Evolutionary conservation across 495 filamentous ascomycete genomes (phyloP).

Genomic region (Penicillium canariense): DNA sequence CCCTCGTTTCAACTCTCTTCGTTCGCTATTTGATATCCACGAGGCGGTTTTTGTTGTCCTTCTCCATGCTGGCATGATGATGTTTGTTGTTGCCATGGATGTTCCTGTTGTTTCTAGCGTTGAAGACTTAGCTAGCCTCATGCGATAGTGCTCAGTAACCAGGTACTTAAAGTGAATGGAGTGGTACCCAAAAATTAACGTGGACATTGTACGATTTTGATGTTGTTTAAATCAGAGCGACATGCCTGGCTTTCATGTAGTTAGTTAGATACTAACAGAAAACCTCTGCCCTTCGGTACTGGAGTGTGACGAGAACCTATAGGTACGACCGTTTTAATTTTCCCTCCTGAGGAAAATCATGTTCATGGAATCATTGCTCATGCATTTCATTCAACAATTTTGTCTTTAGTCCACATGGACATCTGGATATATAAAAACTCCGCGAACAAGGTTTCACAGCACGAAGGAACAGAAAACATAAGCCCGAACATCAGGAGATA

Average conservation of each 20-base stretch:
- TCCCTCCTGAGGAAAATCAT: not conserved
- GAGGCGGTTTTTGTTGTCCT: not conserved
- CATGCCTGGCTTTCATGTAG: no score
- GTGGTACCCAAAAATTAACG: no score
- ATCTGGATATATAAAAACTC: conserved; percentile 16
- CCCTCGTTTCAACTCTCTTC: not conserved
- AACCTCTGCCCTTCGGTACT: no score
- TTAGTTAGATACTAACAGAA: no score
- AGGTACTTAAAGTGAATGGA: no score
- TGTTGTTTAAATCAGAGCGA: no score
- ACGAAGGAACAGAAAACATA: not conserved
- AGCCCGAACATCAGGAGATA: not conserved
- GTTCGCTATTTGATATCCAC: conserved; percentile 18
- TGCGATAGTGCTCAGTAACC: no score
- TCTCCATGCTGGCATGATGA: not conserved
- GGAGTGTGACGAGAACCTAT: no score
- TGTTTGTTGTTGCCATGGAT: not conserved
- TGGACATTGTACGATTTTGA: no score
- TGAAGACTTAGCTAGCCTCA: no score
- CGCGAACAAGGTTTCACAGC: not conserved
- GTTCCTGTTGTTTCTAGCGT: not conserved
- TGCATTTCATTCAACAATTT: conserved; percentile 25
- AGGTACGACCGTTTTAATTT: no score
- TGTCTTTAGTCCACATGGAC: conserved; percentile 8
- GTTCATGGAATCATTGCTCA: conserved; percentile 20